Evolutionary conservation across 352 stramenopile genomes (phyloP), one percentile per base, ranked within the genome.

Genomic region (Phytopythium litorale): DNA sequence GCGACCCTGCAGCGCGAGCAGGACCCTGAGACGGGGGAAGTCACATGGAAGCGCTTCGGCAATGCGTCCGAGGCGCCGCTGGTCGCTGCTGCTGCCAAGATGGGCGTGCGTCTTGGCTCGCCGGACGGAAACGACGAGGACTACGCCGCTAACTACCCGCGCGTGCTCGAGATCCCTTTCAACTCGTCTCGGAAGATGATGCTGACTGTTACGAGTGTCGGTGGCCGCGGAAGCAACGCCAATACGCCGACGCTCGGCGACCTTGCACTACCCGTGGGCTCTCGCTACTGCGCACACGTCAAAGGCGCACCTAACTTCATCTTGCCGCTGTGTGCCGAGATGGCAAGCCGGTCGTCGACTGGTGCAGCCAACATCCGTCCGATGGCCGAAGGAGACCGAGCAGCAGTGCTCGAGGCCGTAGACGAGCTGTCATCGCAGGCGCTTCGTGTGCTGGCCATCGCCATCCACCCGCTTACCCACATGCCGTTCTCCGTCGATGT

Each of bases 101-200:
- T 80, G 40, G 79, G 75, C 0, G 28, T 60, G 16, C n/a, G 55
- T 7, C 23, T 52, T 16, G 55, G 38, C 12, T 80, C 89, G 38
- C 82, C 74, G 70, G 78, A 87, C 57, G 78, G 88, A 43, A 71
- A 73, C 32, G 76, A 81, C 67, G 33, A 48, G 12, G 35, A 58
- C 4, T 32, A 50, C 55, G 40, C 55, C 32, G 55, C 38, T 0
- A 28, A 38, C 25, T 92, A 81, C 76, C 84, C 80, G 23, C 83
- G 96, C 12, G 38, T 92, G 0, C 80, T 85, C 15, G 94, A 98
- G 79, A 86, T 98, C 48, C 91, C 96, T 0, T 99, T 99, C 78
- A 97, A 76, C 28, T 98, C 92, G 16, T 92, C 97, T 9, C 81
- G 89, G 28, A 99, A 99, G 73, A 90, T 88, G 66, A 60, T 60